Conservation (phyloP, 805 yeast genomes). For the Metschnikowia cerradonensis region DNA sequence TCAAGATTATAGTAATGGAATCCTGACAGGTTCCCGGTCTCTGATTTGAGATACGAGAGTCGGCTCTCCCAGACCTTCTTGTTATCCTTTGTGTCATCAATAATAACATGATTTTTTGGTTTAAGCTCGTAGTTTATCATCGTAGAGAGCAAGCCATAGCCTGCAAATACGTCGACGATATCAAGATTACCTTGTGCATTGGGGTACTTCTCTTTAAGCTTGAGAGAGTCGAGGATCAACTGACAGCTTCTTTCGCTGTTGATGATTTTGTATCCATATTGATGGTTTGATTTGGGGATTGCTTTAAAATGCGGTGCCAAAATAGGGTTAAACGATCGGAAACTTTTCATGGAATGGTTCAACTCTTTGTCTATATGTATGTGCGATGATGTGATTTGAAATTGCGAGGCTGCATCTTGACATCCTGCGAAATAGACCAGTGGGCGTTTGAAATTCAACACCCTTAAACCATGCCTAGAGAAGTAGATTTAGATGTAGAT, state of each 20-base stretch:
- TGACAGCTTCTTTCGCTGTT: constrained; percentile 26
- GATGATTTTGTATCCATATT: constrained; percentile 25
- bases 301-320: constrained; percentile 22
- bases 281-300: constrained; percentile 19
- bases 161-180: constrained; percentile 59
- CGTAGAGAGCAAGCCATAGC: constrained; percentile 57
- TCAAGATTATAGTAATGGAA: constrained; percentile 36
- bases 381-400: background rate
- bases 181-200: constrained; percentile 35
- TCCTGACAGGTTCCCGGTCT: constrained; percentile 28
- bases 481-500: no score
- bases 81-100: constrained; percentile 46
- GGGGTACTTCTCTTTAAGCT: constrained; percentile 35
- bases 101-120: constrained; percentile 61
- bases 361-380: background rate
- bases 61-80: constrained; percentile 27
- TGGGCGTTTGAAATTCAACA: background rate
- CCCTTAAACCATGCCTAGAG: background rate
- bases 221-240: constrained; percentile 44
- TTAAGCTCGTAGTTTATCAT: constrained; percentile 55
- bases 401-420: background rate
- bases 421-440: background rate
- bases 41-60: constrained; percentile 20
- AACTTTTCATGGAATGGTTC: constrained; percentile 4
- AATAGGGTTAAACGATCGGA: constrained; percentile 28